Evolutionary conservation across 306 rosid genomes (phyloP), one percentile per base, ranked within the genome.

Genomic region (Alnus rubra): DNA sequence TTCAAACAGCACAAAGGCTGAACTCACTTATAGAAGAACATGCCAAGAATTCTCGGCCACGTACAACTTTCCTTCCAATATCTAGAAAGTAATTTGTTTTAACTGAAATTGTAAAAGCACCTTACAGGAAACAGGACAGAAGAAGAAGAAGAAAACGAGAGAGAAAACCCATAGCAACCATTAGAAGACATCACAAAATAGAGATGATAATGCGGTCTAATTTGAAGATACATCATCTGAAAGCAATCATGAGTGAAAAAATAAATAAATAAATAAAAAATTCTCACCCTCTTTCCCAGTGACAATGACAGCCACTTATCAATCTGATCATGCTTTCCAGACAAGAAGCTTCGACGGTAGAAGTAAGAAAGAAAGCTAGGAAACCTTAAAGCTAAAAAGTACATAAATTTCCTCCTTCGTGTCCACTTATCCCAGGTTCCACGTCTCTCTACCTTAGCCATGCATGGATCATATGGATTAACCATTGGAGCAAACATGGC

Each of bases 401-500:
- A 92, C 90, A 88, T 73, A 72, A 95, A 82, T 84, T 86, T 89
- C 80, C 94, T 88, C 77, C 55, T 85, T 47, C 87, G 78, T 3
- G 89, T 86, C 98, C 98, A 95, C 81, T 79, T 86, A 68, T 72
- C 86, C 98, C 98, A 95, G 44, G 97, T 92, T 79, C 86, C 79
- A n/a, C 88, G 89, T 55, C 90, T 92, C 89, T 95, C 98, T 60
- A 85, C 97, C 75, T 74, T 85, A 1, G 74, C 82, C 97, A 95
- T 92, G 77, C 80, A 59, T 81, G 92, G 93, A 83, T 92, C 97
- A 53, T 95, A 95, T 19, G 98, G 98, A 80, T 92, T 95, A 71
- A 92, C 91, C 96, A 95, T 87, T 63, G 98, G 98, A 70, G 98
- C 98, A 84, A 92, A 84, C 98, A 95, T 89, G 74, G 92, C 98